These are phyloP conservation scores for Peribolospora kevripleyi DNA, from an alignment of 768 basidiomycete genomes.

Conservation along the genomic window DNA sequence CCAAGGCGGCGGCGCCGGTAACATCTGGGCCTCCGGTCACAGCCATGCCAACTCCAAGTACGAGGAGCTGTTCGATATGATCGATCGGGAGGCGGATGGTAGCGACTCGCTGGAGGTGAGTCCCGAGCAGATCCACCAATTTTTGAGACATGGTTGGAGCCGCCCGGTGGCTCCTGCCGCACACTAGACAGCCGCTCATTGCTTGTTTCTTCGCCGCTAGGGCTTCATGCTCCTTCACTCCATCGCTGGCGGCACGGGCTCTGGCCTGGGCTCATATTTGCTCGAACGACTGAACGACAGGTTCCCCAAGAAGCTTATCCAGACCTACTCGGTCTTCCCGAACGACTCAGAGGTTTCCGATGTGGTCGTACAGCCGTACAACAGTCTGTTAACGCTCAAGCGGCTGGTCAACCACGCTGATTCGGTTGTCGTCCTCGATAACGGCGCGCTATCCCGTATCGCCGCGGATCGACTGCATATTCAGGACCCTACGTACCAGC, in stretches of 20 bases:
- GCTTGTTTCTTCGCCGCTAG: constrained; percentile 23
- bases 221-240: constrained; percentile 98
- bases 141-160: no score
- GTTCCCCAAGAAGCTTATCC: constrained; percentile 96
- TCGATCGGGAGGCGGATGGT: constrained; percentile 91
- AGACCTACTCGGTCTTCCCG: constrained; percentile 97
- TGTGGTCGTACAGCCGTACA: constrained; percentile 97
- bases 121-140: not conserved
- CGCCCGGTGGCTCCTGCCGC: no score
- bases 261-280: constrained; percentile 91
- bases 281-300: constrained; percentile 89
- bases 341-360: constrained; percentile 66
- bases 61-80: constrained; percentile 97
- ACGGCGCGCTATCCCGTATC: constrained; percentile 75
- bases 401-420: constrained; percentile 89
- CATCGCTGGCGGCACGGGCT: constrained; percentile 95
- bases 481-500: constrained; percentile 26
- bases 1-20: constrained; percentile 96
- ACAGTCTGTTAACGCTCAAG: constrained; percentile 76
- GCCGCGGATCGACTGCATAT: constrained; percentile 75
- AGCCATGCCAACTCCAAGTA: constrained; percentile 28
- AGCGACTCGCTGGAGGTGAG: constrained; percentile 83
- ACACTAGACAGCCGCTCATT: not conserved
- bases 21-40: constrained; percentile 33
- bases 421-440: constrained; percentile 89